Evolutionary conservation across 225 moss, liverwort and hornwort genomes (phyloP).

Genomic region (Antitrichia curtipendula): DNA sequence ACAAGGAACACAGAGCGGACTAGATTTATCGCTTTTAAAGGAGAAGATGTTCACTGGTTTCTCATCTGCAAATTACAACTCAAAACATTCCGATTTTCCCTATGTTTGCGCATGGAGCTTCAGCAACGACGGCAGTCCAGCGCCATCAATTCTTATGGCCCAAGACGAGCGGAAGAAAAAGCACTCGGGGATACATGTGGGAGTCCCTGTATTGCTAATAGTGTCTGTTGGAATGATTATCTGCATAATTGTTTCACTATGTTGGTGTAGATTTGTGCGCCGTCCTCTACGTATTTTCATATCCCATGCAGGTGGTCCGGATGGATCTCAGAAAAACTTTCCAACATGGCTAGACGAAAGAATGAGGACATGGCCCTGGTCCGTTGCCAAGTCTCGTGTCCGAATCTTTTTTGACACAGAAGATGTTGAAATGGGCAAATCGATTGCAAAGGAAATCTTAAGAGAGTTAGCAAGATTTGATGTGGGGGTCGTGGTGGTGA

Average conservation of each 20-base stretch:
- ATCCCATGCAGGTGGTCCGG: background rate
- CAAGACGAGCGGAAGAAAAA: background rate
- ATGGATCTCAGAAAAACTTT: background rate
- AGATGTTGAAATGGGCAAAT: background rate
- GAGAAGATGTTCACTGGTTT: background rate
- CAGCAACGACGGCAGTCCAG: background rate
- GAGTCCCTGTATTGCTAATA: no score
- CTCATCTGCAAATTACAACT: background rate
- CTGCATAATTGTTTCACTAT: no score
- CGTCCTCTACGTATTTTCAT: background rate
- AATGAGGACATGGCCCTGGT: background rate
- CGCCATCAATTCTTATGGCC: background rate
- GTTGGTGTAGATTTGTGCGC: background rate
- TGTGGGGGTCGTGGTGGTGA: no score
- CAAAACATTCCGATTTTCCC: fast-evolving
- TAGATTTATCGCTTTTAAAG: background rate
- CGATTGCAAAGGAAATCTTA: background rate
- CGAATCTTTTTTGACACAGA: background rate
- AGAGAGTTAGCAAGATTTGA: background rate
- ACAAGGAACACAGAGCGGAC: background rate
- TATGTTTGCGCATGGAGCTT: background rate
- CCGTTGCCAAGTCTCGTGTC: background rate
- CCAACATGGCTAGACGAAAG: background rate
- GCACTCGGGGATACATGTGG: no score
- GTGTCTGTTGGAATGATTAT: no score